A percentile compares a stretch with the other conserved stretches of the same genome.
Evolutionary conservation across 176 grass and related monocot genomes (phyloP).

Genomic region (Aegilops speltoides): DNA sequence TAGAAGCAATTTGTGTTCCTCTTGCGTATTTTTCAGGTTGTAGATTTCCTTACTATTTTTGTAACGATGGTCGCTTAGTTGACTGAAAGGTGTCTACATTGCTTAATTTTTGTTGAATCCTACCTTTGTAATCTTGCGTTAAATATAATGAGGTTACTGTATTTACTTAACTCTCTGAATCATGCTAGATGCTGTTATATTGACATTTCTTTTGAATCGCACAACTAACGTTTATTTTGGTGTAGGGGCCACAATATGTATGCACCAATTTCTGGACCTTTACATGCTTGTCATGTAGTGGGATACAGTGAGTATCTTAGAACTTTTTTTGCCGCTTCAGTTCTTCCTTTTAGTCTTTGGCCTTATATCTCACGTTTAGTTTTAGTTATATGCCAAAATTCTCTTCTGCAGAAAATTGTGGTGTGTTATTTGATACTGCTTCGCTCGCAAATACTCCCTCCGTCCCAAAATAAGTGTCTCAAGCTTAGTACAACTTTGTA

Average conservation of each 20-base stretch:
- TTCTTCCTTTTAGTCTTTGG: not conserved
- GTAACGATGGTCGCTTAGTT: not conserved
- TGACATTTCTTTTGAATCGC: not conserved
- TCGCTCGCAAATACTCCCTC: not conserved
- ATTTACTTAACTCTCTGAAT: not conserved
- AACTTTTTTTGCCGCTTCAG: slow-evolving; percentile 1
- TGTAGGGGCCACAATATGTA: slow-evolving; percentile 90
- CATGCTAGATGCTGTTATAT: slow-evolving; percentile 5
- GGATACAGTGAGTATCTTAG: slow-evolving; percentile 84
- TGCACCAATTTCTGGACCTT: slow-evolving; percentile 99
- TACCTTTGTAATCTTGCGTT: not conserved
- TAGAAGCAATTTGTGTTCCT: not conserved
- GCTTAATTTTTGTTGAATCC: not conserved
- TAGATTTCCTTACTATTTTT: not conserved
- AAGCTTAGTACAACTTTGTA: too few relatives aligned
- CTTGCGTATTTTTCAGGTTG: not conserved
- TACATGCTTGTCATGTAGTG: slow-evolving; percentile 78
- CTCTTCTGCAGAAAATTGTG: not conserved
- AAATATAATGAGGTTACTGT: not conserved
- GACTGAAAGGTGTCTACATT: not conserved
- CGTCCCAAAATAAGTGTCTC: too few relatives aligned
- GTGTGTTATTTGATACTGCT: not conserved
- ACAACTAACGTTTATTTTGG: not conserved
- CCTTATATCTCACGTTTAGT: not conserved
- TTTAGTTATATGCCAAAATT: slow-evolving; percentile 12